Base-by-base conservation (phyloP, 2,329 filamentous ascomycete genomes). In the Xylaria sp. region DNA sequence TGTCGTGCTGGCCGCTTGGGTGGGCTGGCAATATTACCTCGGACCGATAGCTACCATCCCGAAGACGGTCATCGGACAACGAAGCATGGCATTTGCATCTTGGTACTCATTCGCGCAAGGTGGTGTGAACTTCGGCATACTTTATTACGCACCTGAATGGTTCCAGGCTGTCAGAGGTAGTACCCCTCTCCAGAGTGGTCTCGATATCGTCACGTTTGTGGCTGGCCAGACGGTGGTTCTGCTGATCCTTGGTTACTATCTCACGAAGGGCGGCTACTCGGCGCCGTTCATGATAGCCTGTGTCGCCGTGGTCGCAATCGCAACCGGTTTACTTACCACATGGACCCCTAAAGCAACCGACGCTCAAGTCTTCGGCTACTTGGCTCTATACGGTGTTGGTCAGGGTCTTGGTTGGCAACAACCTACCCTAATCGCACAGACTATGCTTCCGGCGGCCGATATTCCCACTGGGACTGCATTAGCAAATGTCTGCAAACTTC, bases 41-140 rank as follows among this genome's bases (percentile, higher is more conserved):
- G 54, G 54, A 19, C 54, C 54, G 31, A 42, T 46, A 38, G 54
- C 54, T 3, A 57, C 54, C 5, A 57, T 57, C 5, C 54, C 54
- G 3, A 49, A 25, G 19, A 49, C 15, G 33, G 54, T 57, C 19
- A 25, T 47, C 11, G 21, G 17, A 9, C 54, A 57, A 19, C 43
- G 54, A 6, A 57, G 54, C 28, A 57, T 57, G 54, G 54, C 54
- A 31, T 57, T 57, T 33, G 54, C 54, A 12, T 57, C 54, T 28
- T 57, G 54, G 54, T 57, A 57, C 37, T 47, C 54, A 17, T 57
- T 57, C 33, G 43, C 54, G 14, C 54, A 57, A 35, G 54, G 54
- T 17, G 54, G 54, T 15, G 54, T 57, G 17, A 57, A 57, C 15
- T 57, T 57, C 21, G 43, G 31, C 3, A 43, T 50, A 31, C 42